A percentile compares a stretch with the other conserved stretches of the same genome.
phyloP scores from a whole-genome alignment of 768 basidiomycete genomes.

The Boletus subparvulus region DNA sequence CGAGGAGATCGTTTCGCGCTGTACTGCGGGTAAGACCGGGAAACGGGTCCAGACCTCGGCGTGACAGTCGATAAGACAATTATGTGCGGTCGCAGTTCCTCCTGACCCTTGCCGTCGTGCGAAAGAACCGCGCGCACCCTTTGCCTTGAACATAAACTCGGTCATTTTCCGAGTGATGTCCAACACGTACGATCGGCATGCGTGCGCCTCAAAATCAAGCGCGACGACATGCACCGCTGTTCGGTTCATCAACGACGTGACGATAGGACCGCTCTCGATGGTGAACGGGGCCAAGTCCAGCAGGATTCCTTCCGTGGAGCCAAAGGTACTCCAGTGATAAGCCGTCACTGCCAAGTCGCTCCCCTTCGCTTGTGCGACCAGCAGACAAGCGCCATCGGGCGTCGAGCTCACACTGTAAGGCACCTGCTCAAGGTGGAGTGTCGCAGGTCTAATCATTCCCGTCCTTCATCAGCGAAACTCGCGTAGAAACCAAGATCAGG shows the following conservation, averaged over 20 bases:
- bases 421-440: too few relatives aligned
- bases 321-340: constrained; percentile 60
- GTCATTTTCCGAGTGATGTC: constrained; percentile 56
- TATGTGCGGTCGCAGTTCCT: constrained; percentile 37
- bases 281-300: constrained; percentile 34
- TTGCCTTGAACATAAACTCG: constrained; percentile 55
- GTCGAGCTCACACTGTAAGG: constrained; percentile 36
- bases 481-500: too few relatives aligned
- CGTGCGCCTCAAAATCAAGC: constrained; percentile 12
- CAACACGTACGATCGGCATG: constrained; percentile 44
- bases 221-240: constrained; percentile 29
- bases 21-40: constrained; percentile 54
- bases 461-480: too few relatives aligned
- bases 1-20: constrained; percentile 42
- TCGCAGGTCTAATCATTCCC: too few relatives aligned
- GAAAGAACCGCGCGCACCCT: constrained; percentile 25
- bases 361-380: constrained; percentile 32
- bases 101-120: constrained; percentile 4
- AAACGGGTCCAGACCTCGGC: constrained; percentile 60
- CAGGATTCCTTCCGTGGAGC: constrained; percentile 45
- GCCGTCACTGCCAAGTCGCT: constrained; percentile 30
- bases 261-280: constrained; percentile 18
- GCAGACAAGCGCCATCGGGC: constrained; percentile 55
- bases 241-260: constrained; percentile 49
- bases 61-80: constrained; percentile 54